phyloP scores from a whole-genome alignment of 257 asterid species.

The Orobanche coerulescens region DNA sequence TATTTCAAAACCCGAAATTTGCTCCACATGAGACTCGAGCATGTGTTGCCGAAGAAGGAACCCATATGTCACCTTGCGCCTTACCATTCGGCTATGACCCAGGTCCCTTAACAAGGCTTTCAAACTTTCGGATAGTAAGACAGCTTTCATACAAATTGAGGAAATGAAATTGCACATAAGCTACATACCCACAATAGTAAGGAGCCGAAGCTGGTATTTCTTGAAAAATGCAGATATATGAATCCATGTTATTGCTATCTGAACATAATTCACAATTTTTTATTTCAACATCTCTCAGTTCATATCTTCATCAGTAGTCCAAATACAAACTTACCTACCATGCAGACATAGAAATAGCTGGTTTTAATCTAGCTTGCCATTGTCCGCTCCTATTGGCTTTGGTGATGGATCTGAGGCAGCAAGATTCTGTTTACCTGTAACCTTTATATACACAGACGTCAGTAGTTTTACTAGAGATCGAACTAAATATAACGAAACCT shows the following conservation, averaged over 20 bases:
- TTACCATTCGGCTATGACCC: no score
- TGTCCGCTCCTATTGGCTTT: conserved; percentile 33
- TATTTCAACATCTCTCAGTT: conserved; percentile 15
- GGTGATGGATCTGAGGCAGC: conserved; percentile 32
- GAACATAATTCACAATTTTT: neutral
- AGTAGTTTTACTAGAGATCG: neutral
- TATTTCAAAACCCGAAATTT: no score
- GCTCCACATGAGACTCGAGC: neutral
- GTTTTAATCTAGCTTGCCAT: conserved; percentile 45
- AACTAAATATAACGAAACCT: neutral
- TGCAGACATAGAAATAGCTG: neutral
- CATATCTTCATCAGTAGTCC: conserved; percentile 18
- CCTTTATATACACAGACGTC: conserved; percentile 30
- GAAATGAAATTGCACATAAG: conserved; percentile 13
- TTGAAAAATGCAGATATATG: neutral
- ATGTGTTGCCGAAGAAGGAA: no score
- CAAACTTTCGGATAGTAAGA: neutral
- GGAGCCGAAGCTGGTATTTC: neutral
- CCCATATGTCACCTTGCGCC: no score
- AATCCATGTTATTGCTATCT: conserved; percentile 16
- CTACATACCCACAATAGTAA: neutral
- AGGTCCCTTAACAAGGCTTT: no score
- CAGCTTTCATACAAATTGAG: neutral
- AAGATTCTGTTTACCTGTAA: conserved; percentile 29
- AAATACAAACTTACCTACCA: conserved; percentile 13